Percentiles rank a stretch among this genome's conserved stretches.
These are phyloP conservation scores for Ascoidea asiatica DNA, from an alignment of 805 yeast species.

Conservation along the genomic window DNA sequence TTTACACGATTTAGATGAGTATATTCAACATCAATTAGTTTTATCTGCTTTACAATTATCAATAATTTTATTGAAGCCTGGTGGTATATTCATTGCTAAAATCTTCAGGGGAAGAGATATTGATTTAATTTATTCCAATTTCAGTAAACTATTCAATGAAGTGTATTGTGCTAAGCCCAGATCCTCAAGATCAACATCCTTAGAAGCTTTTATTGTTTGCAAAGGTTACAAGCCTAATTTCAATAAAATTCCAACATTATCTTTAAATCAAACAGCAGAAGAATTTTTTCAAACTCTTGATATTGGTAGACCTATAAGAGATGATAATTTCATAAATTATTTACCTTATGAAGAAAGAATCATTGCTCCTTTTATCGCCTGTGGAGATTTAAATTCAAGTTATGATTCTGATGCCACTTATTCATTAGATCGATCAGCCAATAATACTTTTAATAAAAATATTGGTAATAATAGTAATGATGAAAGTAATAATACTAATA, in stretches of 20 bases:
- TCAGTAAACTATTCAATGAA: constrained; percentile 70
- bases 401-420: constrained; percentile 96
- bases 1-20: constrained; percentile 90
- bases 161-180: constrained; percentile 96
- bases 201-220: constrained; percentile 92
- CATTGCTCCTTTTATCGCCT: constrained; percentile 87
- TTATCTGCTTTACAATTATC: constrained; percentile 86
- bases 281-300: constrained; percentile 60
- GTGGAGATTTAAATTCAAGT: constrained; percentile 82
- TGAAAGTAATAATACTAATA: constrained; percentile 16
- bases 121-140: constrained; percentile 84
- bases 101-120: constrained; percentile 94
- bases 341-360: constrained; percentile 50
- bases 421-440: constrained; percentile 20
- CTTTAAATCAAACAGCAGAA: constrained; percentile 50
- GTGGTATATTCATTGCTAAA: constrained; percentile 92
- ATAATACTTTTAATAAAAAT: too few relatives aligned
- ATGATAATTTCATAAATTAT: constrained; percentile 28
- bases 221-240: constrained; percentile 71
- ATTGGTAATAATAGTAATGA: constrained; percentile 29
- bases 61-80: constrained; percentile 75
- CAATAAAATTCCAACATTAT: constrained; percentile 68
- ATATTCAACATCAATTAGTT: constrained; percentile 89
- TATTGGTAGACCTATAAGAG: constrained; percentile 40
- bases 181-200: constrained; percentile 85